phyloP scores from a whole-genome alignment of 768 basidiomycete species.

The Termitomyces sp. region DNA sequence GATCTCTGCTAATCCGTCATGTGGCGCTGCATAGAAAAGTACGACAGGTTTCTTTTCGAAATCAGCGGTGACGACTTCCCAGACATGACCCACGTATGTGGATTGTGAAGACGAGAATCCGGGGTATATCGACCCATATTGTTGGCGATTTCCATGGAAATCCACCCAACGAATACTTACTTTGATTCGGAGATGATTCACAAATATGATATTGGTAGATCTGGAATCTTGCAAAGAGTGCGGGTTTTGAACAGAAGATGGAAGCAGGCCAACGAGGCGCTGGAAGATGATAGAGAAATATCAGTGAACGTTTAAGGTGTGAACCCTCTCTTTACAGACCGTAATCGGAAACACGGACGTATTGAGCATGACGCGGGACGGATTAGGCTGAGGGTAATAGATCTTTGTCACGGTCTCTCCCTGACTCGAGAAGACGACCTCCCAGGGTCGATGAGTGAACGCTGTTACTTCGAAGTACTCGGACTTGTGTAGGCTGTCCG shows the following conservation, averaged over 20 bases:
- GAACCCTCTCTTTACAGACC: not conserved
- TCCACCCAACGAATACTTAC: constrained; percentile 5
- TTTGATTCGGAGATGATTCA: constrained; percentile 2
- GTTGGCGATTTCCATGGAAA: not conserved
- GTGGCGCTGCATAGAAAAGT: constrained; percentile 1
- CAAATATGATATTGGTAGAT: constrained; percentile 8
- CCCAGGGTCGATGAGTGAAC: constrained; percentile 4
- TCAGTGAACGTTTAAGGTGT: not conserved
- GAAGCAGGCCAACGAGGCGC: not conserved
- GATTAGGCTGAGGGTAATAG: not conserved
- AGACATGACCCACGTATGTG: constrained; percentile 9
- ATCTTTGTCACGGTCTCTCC: not conserved
- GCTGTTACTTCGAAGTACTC: not conserved
- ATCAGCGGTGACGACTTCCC: constrained; percentile 1
- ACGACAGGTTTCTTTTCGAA: not conserved
- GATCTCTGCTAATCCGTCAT: not conserved
- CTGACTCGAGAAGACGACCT: not conserved
- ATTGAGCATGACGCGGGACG: not conserved
- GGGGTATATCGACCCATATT: not conserved
- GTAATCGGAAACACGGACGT: not conserved
- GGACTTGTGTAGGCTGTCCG: not conserved
- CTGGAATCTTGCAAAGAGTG: not conserved
- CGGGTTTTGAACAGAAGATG: not conserved
- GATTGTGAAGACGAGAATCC: not conserved
- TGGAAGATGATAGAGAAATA: not conserved